Conservation (phyloP, 108 stramenopile genomes). For the Conticribra guillardii region DNA sequence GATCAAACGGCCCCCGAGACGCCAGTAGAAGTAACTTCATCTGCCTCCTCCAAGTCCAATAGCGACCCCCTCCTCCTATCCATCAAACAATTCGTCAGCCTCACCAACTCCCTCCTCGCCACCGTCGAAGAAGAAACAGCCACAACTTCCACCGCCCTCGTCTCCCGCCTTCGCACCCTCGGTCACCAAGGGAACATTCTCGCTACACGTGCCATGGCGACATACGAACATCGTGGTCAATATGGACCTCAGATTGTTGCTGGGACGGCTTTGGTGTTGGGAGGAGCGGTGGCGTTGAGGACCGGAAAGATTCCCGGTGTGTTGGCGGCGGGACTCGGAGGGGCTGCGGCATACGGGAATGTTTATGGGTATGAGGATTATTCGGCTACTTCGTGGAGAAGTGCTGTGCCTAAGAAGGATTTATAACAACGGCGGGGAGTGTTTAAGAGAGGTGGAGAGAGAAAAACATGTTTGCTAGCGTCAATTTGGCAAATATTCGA, state of each 20-base stretch:
- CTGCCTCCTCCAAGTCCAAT: background rate
- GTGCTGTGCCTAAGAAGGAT: slow-evolving; percentile 14
- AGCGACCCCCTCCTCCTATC: slow-evolving; percentile 31
- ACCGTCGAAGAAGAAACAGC: slow-evolving; percentile 34
- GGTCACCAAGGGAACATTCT: slow-evolving; percentile 18
- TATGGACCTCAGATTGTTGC: slow-evolving; percentile 48
- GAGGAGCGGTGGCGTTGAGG: slow-evolving; percentile 36
- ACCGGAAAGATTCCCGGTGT: slow-evolving; percentile 43
- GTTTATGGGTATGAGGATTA: slow-evolving; percentile 51
- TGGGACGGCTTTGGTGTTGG: slow-evolving; percentile 35
- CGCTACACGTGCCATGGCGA: slow-evolving; percentile 19
- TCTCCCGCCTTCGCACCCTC: slow-evolving; percentile 29
- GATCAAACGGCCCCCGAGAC: too few species aligned
- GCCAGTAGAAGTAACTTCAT: too few species aligned
- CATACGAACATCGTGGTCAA: slow-evolving; percentile 37
- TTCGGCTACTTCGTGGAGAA: slow-evolving; percentile 21
- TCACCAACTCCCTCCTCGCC: slow-evolving; percentile 41
- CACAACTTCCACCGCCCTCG: slow-evolving; percentile 21
- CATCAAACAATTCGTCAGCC: slow-evolving; percentile 16
- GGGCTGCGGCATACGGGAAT: slow-evolving; percentile 48
- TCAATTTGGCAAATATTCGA: too few species aligned
- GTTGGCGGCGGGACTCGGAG: slow-evolving; percentile 25
- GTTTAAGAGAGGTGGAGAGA: too few species aligned
- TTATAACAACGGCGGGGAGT: background rate
- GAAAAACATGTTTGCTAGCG: too few species aligned